Percentiles rank a stretch among this genome's conserved stretches.
Evolutionary conservation across 108 stramenopile genomes (phyloP).

Genomic region (Cyclotella atomus): DNA sequence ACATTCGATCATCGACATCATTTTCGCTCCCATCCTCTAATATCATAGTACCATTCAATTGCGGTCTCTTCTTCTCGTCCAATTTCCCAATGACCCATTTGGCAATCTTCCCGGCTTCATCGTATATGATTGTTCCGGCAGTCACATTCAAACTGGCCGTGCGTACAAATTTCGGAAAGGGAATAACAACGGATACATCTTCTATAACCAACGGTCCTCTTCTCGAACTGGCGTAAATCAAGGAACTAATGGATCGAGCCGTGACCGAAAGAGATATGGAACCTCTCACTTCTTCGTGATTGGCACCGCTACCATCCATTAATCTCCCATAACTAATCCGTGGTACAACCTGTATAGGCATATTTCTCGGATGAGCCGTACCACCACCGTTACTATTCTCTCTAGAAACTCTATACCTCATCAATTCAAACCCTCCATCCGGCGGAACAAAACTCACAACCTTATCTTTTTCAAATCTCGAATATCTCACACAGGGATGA

Average conservation of each 20-base stretch:
- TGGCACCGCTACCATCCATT: slow-evolving; percentile 19
- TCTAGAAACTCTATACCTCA: slow-evolving; percentile 90
- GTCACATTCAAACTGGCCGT: slow-evolving; percentile 86
- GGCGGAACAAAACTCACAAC: slow-evolving; percentile 98
- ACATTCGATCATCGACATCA: no score
- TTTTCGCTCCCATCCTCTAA: slow-evolving; percentile 47
- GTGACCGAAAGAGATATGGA: slow-evolving; percentile 60
- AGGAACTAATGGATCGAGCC: slow-evolving; percentile 68
- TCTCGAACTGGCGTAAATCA: slow-evolving; percentile 67
- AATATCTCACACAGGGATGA: slow-evolving; percentile 98
- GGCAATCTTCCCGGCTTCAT: slow-evolving; percentile 96
- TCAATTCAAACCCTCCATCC: slow-evolving; percentile 97
- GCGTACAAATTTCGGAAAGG: slow-evolving; percentile 93
- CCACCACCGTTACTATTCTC: slow-evolving; percentile 35
- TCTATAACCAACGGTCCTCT: slow-evolving; percentile 85
- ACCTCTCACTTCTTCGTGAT: slow-evolving; percentile 51
- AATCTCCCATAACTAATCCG: slow-evolving; percentile 65
- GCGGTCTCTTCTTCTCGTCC: slow-evolving; percentile 64
- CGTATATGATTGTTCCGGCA: slow-evolving; percentile 85
- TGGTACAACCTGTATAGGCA: slow-evolving; percentile 84
- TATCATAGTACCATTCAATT: slow-evolving; percentile 63
- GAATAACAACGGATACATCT: slow-evolving; percentile 90
- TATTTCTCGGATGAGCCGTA: slow-evolving; percentile 39
- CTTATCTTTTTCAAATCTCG: slow-evolving; percentile 89
- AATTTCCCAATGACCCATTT: slow-evolving; percentile 93